These are phyloP conservation scores for Trichoderma lentiforme DNA, from an alignment of 2,329 filamentous ascomycete genomes.

Conservation along the genomic window DNA sequence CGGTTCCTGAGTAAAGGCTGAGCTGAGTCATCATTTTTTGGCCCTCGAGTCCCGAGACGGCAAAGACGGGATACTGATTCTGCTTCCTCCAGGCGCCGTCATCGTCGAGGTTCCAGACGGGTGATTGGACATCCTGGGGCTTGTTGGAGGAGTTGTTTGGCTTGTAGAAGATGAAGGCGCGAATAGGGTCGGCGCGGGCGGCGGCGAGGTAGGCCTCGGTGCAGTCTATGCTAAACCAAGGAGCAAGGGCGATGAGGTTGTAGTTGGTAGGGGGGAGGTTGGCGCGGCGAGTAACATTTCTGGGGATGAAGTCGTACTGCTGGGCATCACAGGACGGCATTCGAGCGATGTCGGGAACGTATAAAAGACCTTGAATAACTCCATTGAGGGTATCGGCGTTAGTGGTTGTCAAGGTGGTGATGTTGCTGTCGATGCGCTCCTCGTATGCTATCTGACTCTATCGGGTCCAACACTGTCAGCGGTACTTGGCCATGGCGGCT, in stretches of 20 bases:
- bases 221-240: constrained; percentile 77
- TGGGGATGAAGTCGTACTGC: constrained; percentile 64
- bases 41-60: constrained; percentile 67
- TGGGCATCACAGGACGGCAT: constrained; percentile 60
- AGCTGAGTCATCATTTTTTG: constrained; percentile 67
- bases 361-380: constrained; percentile 74
- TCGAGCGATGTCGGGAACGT: constrained; percentile 67
- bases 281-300: constrained; percentile 68
- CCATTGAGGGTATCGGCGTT: constrained; percentile 57
- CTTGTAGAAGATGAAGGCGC: constrained; percentile 62
- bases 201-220: constrained; percentile 67
- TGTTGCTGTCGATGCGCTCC: constrained; percentile 50
- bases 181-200: constrained; percentile 55
- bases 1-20: constrained; percentile 72
- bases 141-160: constrained; percentile 53
- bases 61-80: constrained; percentile 80
- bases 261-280: constrained; percentile 68
- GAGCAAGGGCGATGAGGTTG: constrained; percentile 75
- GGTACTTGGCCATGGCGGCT: not conserved
- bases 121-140: constrained; percentile 63
- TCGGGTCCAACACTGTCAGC: constrained; percentile 22
- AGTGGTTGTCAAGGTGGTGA: constrained; percentile 73
- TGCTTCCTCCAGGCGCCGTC: constrained; percentile 65
- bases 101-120: constrained; percentile 69
- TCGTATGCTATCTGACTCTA: constrained; percentile 51